Evolutionary conservation across 345 rosid species (phyloP).

Genomic region (Populus alba): DNA sequence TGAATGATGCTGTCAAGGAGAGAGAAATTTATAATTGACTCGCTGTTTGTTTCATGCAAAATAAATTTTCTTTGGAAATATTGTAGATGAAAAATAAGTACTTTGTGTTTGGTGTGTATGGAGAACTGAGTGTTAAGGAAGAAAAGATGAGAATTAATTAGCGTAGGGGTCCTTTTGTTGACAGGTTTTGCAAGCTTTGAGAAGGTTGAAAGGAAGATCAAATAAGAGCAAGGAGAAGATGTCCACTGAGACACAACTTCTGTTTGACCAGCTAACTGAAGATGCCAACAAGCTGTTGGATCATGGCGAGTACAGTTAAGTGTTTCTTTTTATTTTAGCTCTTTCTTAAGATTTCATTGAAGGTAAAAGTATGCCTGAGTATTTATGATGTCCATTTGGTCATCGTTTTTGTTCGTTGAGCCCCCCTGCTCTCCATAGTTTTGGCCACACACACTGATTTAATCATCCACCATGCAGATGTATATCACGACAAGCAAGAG

Average conservation of each 20-base stretch:
- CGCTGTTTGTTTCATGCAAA: neutral
- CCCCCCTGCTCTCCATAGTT: neutral
- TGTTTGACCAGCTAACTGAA: slow-evolving; percentile 98
- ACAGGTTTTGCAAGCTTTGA: slow-evolving; percentile 84
- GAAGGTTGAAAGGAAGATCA: slow-evolving; percentile 83
- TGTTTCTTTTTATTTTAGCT: slow-evolving; percentile 8
- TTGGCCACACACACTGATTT: slow-evolving; percentile 11
- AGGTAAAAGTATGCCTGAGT: neutral
- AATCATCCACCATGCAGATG: slow-evolving; percentile 50
- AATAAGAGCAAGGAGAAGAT: slow-evolving; percentile 78
- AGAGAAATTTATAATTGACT: neutral
- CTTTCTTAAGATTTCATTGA: neutral
- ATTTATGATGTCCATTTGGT: neutral
- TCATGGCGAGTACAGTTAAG: slow-evolving; percentile 89
- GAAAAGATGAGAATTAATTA: neutral
- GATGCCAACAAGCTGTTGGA: slow-evolving; percentile 81
- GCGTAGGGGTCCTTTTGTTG: slow-evolving; percentile 2
- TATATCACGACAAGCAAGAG: slow-evolving; percentile 76
- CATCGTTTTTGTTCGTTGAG: neutral
- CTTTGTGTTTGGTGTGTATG: neutral
- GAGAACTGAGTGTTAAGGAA: neutral
- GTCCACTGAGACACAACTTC: slow-evolving; percentile 65
- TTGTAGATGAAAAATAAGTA: neutral
- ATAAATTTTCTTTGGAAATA: neutral
- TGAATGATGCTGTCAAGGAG: neutral